Evolutionary conservation across 2,329 filamentous ascomycete species (phyloP).

Genomic region (Ceratocystis albifundus): DNA sequence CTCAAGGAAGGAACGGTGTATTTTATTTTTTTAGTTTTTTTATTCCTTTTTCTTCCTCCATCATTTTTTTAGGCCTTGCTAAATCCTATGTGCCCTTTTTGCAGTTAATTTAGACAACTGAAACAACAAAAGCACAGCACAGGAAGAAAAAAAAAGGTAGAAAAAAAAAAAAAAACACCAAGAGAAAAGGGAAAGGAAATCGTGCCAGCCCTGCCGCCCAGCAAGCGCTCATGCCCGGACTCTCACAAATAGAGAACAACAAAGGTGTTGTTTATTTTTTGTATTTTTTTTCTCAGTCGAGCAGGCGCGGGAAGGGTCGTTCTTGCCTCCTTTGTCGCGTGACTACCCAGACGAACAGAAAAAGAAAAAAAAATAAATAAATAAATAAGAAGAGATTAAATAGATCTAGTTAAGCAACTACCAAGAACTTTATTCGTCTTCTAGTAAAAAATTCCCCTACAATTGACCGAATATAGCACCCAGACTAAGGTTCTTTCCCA

Average conservation of each 20-base stretch:
- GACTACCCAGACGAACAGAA: not conserved
- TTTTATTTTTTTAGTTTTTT: not conserved
- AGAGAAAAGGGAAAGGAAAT: not conserved
- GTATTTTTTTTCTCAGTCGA: not conserved
- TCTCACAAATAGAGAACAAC: slow-evolving; percentile 2
- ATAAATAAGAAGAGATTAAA: not conserved
- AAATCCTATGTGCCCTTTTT: not conserved
- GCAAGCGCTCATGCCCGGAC: not conserved
- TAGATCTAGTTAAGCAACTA: not conserved
- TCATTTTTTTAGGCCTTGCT: not conserved
- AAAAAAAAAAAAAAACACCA: not conserved
- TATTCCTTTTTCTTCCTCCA: too few species aligned
- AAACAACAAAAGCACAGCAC: not conserved
- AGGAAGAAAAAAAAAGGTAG: not conserved
- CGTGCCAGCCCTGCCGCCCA: not conserved
- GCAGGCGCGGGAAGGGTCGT: not conserved
- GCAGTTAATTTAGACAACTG: not conserved
- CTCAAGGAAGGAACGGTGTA: not conserved
- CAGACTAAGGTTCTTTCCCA: slow-evolving; percentile 3
- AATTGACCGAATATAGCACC: slow-evolving; percentile 7
- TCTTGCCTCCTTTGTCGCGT: not conserved
- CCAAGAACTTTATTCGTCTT: not conserved
- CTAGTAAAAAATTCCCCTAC: not conserved
- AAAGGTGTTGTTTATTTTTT: not conserved
- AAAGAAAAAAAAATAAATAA: not conserved